Base-by-base conservation (phyloP, 164 flowering plant genomes). In the Brasenia schreberi region DNA sequence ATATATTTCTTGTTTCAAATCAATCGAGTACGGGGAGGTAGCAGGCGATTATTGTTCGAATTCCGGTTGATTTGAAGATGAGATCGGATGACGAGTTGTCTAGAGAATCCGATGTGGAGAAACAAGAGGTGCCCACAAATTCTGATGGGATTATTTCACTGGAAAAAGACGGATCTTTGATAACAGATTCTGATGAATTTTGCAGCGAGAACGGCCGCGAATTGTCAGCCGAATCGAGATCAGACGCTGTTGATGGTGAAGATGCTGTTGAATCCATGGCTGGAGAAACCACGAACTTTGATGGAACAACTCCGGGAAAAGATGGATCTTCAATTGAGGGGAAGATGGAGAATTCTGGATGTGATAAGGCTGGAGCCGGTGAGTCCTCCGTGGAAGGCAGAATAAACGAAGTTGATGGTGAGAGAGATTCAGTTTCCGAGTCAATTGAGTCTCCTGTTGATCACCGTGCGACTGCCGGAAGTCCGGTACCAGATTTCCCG, bases 21-120 rank as follows among this genome's bases (percentile, higher is more conserved):
- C 39, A 33, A 33, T 33, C 39, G 39, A 33, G 39, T 33, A 2
- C 39, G 39, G 39, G 39, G 39, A 33, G 39, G 39, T 33, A 33
- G 4, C 39, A 33, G 4, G 39, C 39, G 39, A 33, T 49, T 49
- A 9, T 49, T 6, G 12, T 49, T 49, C 56, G 56, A 7, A 14
- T 43, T 65, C 16, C 23, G 63, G 56, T 69, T 43, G 60, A 59
- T 60, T 59, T 44, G 27, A 65, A 4, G 10, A 58, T 64, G 63
- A 68, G 17, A 64, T 44, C 60, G 44, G 67, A 19, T 27, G 63
- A 64, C 65, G 70, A 42, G 59, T 18, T 58, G 59, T 65, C 59
- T 58, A 23, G 68, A 67, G 61, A 68, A 42, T 19, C 19, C 39
- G 52, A n/a, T 18, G 64, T 14, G 18, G 64, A 62, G 52, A 53